Evolutionary conservation across 768 basidiomycete genomes (phyloP).

Genomic region (Tulasnella sp.): DNA sequence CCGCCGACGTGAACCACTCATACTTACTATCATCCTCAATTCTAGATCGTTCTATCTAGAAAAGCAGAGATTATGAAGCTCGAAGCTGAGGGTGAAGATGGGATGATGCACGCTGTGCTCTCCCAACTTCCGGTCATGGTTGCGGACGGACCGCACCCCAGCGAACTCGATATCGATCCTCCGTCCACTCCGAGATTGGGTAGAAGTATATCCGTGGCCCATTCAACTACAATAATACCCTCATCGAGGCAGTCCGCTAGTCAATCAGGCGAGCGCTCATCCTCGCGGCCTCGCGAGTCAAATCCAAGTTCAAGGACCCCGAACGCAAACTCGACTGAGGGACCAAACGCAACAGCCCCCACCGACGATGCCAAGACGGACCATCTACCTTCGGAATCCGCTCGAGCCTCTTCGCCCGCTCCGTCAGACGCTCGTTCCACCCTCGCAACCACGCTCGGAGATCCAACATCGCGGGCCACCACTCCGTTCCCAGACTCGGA

Average conservation of each 20-base stretch:
- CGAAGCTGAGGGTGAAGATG: conserved; percentile 69
- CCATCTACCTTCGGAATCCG: not conserved
- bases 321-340: too few relatives aligned
- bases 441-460: not conserved
- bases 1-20: not conserved
- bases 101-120: conserved; percentile 78
- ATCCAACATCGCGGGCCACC: not conserved
- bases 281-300: not conserved
- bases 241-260: conserved; percentile 21
- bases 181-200: not conserved
- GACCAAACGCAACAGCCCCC: not conserved
- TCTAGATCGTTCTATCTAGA: conserved; percentile 71
- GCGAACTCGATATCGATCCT: not conserved
- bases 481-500: not conserved
- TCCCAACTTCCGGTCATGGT: conserved; percentile 37
- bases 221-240: not conserved
- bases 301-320: not conserved
- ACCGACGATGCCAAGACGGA: not conserved
- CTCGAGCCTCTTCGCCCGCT: not conserved
- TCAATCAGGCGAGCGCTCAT: not conserved
- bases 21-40: not conserved
- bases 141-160: conserved; percentile 35
- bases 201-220: not conserved
- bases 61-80: conserved; percentile 67
- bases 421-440: not conserved